Conservation (phyloP, 2,329 filamentous ascomycete species). For the Pseudovirgaria hyperparasitica region DNA sequence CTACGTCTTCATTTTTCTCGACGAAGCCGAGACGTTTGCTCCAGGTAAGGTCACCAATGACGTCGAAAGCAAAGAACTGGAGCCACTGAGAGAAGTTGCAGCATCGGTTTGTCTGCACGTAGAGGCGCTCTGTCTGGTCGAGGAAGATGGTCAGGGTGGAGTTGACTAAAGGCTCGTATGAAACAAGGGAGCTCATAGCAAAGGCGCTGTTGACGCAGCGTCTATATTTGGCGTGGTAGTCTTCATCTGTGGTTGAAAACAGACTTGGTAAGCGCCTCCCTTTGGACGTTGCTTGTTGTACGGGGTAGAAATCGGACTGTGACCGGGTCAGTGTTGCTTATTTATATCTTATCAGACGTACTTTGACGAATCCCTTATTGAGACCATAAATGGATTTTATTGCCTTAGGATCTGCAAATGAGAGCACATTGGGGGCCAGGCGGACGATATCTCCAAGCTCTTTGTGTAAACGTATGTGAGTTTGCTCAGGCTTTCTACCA, state of each 20-base stretch:
- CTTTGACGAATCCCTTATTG: slow-evolving; percentile 72
- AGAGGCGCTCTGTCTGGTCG: slow-evolving; percentile 31
- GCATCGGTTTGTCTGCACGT: slow-evolving; percentile 25
- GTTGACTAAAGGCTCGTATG: slow-evolving; percentile 71
- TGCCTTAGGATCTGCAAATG: slow-evolving; percentile 60
- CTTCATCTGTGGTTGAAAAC: slow-evolving; percentile 64
- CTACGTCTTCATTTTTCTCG: slow-evolving; percentile 61
- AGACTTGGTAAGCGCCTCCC: slow-evolving; percentile 57
- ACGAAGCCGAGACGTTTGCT: slow-evolving; percentile 64
- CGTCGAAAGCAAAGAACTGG: slow-evolving; percentile 72
- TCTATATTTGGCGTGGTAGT: slow-evolving; percentile 62
- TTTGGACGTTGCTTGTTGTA: slow-evolving; percentile 60
- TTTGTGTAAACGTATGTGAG: slow-evolving; percentile 54
- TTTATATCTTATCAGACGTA: slow-evolving; percentile 18
- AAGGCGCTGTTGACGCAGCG: slow-evolving; percentile 66
- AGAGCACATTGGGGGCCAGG: slow-evolving; percentile 60
- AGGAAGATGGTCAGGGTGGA: slow-evolving; percentile 62
- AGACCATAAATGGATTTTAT: slow-evolving; percentile 68
- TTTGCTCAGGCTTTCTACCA: slow-evolving; percentile 51
- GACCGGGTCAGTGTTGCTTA: neutral
- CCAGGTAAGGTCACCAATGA: slow-evolving; percentile 67
- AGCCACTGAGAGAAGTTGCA: slow-evolving; percentile 62
- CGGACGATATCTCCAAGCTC: slow-evolving; percentile 64
- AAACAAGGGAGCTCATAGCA: slow-evolving; percentile 62
- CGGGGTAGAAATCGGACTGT: slow-evolving; percentile 68